Base-by-base conservation (phyloP, 352 stramenopile species). In the Phytophthora nicotianae region DNA sequence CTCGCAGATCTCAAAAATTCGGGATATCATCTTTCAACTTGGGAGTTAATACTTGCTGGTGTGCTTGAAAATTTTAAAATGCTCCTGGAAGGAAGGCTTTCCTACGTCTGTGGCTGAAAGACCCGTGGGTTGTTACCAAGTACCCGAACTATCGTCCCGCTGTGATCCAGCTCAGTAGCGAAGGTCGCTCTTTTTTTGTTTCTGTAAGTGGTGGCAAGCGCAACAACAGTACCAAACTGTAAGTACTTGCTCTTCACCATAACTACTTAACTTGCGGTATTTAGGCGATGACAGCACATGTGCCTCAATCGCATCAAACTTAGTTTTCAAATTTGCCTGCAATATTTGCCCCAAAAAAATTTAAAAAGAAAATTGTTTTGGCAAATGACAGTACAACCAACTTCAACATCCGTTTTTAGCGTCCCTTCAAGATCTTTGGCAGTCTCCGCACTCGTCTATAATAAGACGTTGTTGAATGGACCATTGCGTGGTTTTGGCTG, bases 361-460 rank as follows among this genome's bases (percentile, higher is more conserved):
- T 29, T 29, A 29, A 8, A 7, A 29, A 29, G 7, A 29, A 29
- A 29, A 29, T 5, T 27, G 14, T 24, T 40, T 47, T 45, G 45
- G 32, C 56, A 49, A 38, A 7, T 45, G 17, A 60, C 40, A 32
- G 57, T 59, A 65, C 58, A 8, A 21, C 20, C n/a, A n/a, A n/a
- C n/a, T n/a, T n/a, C 27, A 61, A 54, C 41, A 13, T 61, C 42
- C 58, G 51, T 62, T 68, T 68, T 62, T 68, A 41, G 59, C 43
- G 59, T 38, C 45, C n/a, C 26, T 50, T 55, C 51, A 49, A 58
- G 50, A 58, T 49, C 50, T 42, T 20, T 29, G 24, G 24, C 20
- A 20, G 14, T 20, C 37, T 8, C 9, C 14, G 33, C 13, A 33
- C 42, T 35, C 8, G 16, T 10, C 29, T 29, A 58, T 47, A 37